phyloP scores from a whole-genome alignment of 2,329 filamentous ascomycete species.

The Stagonosporopsis vannaccii region DNA sequence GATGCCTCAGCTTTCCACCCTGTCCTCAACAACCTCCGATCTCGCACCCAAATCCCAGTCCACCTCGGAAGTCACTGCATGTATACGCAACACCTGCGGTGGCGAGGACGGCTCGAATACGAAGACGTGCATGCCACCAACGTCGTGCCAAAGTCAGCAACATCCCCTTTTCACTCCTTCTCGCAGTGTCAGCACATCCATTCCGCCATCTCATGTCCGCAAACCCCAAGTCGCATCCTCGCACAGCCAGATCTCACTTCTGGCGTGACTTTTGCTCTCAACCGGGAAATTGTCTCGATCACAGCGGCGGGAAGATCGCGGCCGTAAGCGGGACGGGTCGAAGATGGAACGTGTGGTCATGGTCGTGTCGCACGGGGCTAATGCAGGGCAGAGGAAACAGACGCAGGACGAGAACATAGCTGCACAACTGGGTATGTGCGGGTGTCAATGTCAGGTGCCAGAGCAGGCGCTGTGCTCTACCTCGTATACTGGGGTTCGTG shows the following conservation, averaged over 20 bases:
- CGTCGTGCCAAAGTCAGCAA: slow-evolving; percentile 13
- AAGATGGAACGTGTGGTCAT: slow-evolving; percentile 10
- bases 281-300: slow-evolving; percentile 28
- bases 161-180: background rate
- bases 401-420: slow-evolving; percentile 24
- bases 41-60: slow-evolving; percentile 24
- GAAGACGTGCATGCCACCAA: slow-evolving; percentile 1
- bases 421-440: slow-evolving; percentile 7
- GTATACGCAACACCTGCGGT: background rate
- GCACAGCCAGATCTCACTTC: background rate
- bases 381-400: slow-evolving; percentile 24
- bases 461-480: slow-evolving; percentile 6
- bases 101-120: slow-evolving; percentile 3
- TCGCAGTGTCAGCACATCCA: slow-evolving; percentile 3
- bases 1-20: slow-evolving; percentile 5
- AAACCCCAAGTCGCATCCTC: background rate
- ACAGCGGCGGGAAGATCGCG: slow-evolving; percentile 22
- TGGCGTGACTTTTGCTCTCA: slow-evolving; percentile 6
- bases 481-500: background rate
- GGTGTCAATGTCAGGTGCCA: slow-evolving; percentile 22
- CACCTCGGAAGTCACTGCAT: slow-evolving; percentile 20
- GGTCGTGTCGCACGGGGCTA: slow-evolving; percentile 17
- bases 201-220: background rate
- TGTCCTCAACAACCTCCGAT: slow-evolving; percentile 3
- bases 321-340: slow-evolving; percentile 12